Conservation (phyloP, 2,329 filamentous ascomycete genomes). For the Ceratocystis harringtonii region DNA sequence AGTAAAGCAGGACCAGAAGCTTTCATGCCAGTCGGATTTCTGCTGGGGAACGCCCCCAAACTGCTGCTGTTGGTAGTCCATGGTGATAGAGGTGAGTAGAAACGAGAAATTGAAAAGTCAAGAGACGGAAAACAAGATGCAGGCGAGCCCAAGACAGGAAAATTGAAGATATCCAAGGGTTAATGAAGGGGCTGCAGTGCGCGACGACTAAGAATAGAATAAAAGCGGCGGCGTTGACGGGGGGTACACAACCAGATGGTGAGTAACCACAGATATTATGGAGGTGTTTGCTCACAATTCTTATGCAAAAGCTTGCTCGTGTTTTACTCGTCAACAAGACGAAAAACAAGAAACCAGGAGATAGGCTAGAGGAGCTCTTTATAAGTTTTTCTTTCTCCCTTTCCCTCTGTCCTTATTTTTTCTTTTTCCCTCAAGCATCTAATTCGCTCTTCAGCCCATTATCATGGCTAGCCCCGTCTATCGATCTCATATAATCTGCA, state of each 20-base stretch:
- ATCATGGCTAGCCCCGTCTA: too few relatives aligned
- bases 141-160: neutral
- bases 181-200: neutral
- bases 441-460: too few relatives aligned
- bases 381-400: neutral
- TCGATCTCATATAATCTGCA: too few relatives aligned
- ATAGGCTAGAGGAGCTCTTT: neutral
- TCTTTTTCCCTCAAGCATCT: too few relatives aligned
- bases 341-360: neutral
- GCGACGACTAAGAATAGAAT: slow-evolving; percentile 1
- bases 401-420: too few relatives aligned
- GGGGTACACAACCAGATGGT: neutral
- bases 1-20: slow-evolving; percentile 27
- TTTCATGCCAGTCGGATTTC: slow-evolving; percentile 24
- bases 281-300: neutral
- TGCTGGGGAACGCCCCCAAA: slow-evolving; percentile 12
- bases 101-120: neutral
- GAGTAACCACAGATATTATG: neutral
- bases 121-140: slow-evolving; percentile 9
- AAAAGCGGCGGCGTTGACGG: neutral
- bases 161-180: slow-evolving; percentile 6
- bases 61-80: slow-evolving; percentile 7
- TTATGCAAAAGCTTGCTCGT: neutral
- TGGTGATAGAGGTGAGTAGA: neutral
- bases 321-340: too few relatives aligned